Conservation (phyloP, 2,329 filamentous ascomycete genomes). For the Aspergillus texensis region DNA sequence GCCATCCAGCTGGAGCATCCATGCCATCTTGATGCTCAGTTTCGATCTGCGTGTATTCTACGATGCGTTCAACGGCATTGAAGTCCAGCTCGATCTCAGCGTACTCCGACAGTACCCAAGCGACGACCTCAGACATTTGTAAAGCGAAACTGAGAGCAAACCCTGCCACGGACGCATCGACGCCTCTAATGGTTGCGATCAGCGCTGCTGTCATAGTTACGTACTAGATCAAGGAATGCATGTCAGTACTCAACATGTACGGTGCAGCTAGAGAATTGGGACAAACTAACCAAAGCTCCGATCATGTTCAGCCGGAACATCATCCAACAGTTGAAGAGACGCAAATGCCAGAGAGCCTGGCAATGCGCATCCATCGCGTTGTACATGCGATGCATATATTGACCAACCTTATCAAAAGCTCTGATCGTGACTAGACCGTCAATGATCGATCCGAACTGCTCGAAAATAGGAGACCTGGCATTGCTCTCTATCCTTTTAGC, state of each 20-base stretch:
- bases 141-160: constrained; percentile 76
- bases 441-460: constrained; percentile 73
- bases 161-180: constrained; percentile 71
- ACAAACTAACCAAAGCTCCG: constrained; percentile 43
- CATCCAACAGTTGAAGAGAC: constrained; percentile 76
- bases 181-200: constrained; percentile 62
- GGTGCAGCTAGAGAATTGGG: not conserved
- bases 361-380: constrained; percentile 21
- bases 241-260: not conserved
- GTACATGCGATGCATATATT: constrained; percentile 71
- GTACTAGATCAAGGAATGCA: constrained; percentile 56
- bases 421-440: constrained; percentile 73
- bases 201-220: constrained; percentile 65
- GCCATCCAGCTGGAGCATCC: constrained; percentile 73
- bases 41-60: constrained; percentile 71
- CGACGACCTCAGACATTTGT: constrained; percentile 66
- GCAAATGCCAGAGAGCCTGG: constrained; percentile 56
- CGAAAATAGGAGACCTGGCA: constrained; percentile 75
- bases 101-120: constrained; percentile 69
- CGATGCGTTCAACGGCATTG: constrained; percentile 74
- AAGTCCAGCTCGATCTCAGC: constrained; percentile 70
- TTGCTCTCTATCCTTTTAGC: constrained; percentile 75
- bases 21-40: constrained; percentile 68
- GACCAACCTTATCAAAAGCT: constrained; percentile 67
- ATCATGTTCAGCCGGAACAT: constrained; percentile 70